Percentiles rank a stretch among this genome's conserved stretches.
Conservation (phyloP, 2,329 filamentous ascomycete species). For the Venturiaceae sp. region DNA sequence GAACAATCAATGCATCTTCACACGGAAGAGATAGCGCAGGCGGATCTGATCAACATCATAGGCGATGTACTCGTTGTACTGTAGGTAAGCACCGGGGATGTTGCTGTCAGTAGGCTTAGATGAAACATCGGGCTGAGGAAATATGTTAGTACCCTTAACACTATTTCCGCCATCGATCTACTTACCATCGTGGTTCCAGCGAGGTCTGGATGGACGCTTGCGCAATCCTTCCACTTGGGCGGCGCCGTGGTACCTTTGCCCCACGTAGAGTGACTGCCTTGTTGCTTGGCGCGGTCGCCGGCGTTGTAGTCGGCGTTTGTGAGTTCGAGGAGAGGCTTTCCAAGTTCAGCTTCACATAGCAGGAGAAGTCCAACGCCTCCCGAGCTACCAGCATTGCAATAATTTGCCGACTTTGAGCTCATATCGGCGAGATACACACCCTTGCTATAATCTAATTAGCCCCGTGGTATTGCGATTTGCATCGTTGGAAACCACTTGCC, state of each 20-base stretch:
- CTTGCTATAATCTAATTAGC: no score
- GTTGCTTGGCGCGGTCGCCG: slow-evolving; percentile 48
- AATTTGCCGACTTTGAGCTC: slow-evolving; percentile 71
- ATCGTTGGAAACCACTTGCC: no score
- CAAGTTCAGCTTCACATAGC: slow-evolving; percentile 77
- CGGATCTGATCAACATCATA: slow-evolving; percentile 63
- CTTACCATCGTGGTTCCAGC: slow-evolving; percentile 61
- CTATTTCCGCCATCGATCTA: slow-evolving; percentile 8
- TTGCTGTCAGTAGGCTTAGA: slow-evolving; percentile 39
- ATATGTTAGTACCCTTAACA: slow-evolving; percentile 14
- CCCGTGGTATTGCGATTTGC: no score
- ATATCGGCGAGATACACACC: slow-evolving; percentile 70
- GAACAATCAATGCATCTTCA: slow-evolving; percentile 27
- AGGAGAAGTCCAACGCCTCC: slow-evolving; percentile 64
- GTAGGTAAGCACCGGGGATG: slow-evolving; percentile 36
- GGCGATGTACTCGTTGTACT: slow-evolving; percentile 66
- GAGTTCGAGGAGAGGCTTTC: slow-evolving; percentile 61
- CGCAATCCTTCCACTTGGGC: slow-evolving; percentile 65
- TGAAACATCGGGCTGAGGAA: slow-evolving; percentile 37
- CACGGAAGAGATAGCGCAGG: slow-evolving; percentile 58
- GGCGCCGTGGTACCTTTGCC: slow-evolving; percentile 60
- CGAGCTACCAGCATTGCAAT: slow-evolving; percentile 56
- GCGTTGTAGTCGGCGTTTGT: slow-evolving; percentile 50
- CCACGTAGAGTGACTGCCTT: slow-evolving; percentile 57
- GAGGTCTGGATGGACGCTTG: slow-evolving; percentile 52